Evolutionary conservation across 2,329 filamentous ascomycete species (phyloP).

Genomic region (Madurella fahalii): DNA sequence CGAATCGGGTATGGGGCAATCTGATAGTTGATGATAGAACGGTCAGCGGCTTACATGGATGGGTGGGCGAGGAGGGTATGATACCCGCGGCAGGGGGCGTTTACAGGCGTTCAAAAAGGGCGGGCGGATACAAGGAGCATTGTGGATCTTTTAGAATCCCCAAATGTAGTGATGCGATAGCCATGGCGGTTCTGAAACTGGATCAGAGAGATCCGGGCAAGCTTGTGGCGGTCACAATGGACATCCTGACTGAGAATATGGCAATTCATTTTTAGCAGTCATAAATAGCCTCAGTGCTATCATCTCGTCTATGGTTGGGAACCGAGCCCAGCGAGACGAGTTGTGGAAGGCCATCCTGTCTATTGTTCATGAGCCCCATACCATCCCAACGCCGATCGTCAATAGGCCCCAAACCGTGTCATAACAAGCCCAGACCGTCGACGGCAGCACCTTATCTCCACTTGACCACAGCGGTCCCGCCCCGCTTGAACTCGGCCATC

Average conservation of each 20-base stretch:
- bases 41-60: not conserved
- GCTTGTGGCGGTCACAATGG: not conserved
- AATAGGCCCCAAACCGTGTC: not conserved
- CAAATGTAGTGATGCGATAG: not conserved
- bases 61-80: not conserved
- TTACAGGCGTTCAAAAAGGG: conserved; percentile 13
- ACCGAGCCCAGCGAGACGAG: too few species aligned
- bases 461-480: conserved; percentile 63
- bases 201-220: not conserved
- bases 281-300: not conserved
- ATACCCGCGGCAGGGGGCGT: conserved; percentile 15
- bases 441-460: conserved; percentile 32
- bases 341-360: too few species aligned
- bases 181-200: not conserved
- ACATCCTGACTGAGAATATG: not conserved
- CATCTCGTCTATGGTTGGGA: not conserved
- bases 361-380: not conserved
- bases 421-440: not conserved
- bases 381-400: not conserved
- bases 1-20: not conserved
- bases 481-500: conserved; percentile 61
- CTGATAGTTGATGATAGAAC: conserved; percentile 1
- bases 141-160: not conserved
- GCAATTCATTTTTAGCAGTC: not conserved
- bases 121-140: not conserved